A percentile compares a stretch with the other conserved stretches of the same genome.
These are phyloP conservation scores for Yamadazyma aaseri DNA, from an alignment of 1,139 yeast species.

Conservation along the genomic window DNA sequence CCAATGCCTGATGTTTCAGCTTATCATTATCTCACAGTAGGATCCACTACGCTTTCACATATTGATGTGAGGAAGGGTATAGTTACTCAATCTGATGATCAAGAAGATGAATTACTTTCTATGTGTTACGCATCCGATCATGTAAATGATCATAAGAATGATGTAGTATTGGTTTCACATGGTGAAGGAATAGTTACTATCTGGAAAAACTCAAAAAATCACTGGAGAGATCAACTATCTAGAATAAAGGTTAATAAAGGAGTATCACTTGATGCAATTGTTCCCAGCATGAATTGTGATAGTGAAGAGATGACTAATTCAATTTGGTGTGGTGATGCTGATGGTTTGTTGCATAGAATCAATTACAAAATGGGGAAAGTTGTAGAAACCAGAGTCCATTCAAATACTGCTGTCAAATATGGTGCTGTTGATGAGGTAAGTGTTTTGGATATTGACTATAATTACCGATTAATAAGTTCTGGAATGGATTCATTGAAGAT, in stretches of 20 bases:
- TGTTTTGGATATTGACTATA: constrained; percentile 72
- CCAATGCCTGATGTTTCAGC: constrained; percentile 66
- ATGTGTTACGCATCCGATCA: constrained; percentile 62
- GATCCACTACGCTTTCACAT: constrained; percentile 78
- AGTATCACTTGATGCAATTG: constrained; percentile 75
- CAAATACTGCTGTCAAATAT: constrained; percentile 41
- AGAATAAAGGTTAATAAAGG: constrained; percentile 68
- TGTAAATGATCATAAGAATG: constrained; percentile 51
- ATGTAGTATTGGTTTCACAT: constrained; percentile 70
- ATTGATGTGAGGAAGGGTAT: constrained; percentile 77
- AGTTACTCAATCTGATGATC: constrained; percentile 72
- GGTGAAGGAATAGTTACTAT: constrained; percentile 89
- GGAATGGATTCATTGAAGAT: constrained; percentile 80
- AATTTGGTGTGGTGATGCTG: constrained; percentile 84
- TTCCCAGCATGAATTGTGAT: constrained; percentile 74
- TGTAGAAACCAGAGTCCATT: constrained; percentile 66
- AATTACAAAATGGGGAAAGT: constrained; percentile 65
- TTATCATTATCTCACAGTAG: constrained; percentile 80
- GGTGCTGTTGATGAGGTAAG: constrained; percentile 61
- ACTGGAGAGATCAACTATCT: constrained; percentile 75
- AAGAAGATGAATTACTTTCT: constrained; percentile 84
- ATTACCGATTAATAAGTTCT: constrained; percentile 74
- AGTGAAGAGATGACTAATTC: constrained; percentile 48
- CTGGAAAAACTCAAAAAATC: constrained; percentile 77
- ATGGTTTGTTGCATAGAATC: constrained; percentile 72